Evolutionary conservation across 768 basidiomycete species (phyloP), one percentile per base, ranked within the genome.

Genomic region (Tephrocybe sp.): DNA sequence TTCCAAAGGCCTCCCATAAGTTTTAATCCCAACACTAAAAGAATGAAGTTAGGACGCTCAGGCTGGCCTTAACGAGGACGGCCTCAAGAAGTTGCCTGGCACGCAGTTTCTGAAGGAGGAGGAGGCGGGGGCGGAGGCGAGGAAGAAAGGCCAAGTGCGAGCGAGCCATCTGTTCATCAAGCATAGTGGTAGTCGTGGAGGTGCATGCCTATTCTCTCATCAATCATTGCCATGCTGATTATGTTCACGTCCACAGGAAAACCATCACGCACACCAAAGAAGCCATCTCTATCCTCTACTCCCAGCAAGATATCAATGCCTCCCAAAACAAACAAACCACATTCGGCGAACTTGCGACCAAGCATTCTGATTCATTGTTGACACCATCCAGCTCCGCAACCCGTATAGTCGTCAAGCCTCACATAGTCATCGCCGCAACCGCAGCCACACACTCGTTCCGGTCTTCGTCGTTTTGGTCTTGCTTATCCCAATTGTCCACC

Each of bases 101-200:
- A 88, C 87, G 14, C 70, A 82, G 45, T 62, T 77, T 77, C 51
- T 67, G 48, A 59, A 55, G 31, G 50, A 39, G 14, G 6, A 30
- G 17, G 40, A n/a, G 26, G 42, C 26, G 35, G 39, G 39, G 22
- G 44, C 26, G 6, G 39, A 45, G 44, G n/a, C 52, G 49, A 7
- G 49, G 49, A 16, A n/a, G n/a, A n/a, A n/a, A n/a, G n/a, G n/a
- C n/a, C n/a, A n/a, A n/a, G n/a, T 97, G 34, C 82, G 92, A 44
- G 96, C 94, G n/a, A 93, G 92, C 62, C 97, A 99, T 73, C 74
- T 99, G 54, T 71, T 99, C 51, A 86, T 98, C 55, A 99, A 99
- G 72, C 95, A 98, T 70, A 75, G 72, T 43, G 87, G 76, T 5
- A 91, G 89, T 65, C 72, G 89, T 53, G 76, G 88, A 23, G 84